Evolutionary conservation across 2,329 filamentous ascomycete genomes (phyloP).

Genomic region (Pseudocercospora musae): DNA sequence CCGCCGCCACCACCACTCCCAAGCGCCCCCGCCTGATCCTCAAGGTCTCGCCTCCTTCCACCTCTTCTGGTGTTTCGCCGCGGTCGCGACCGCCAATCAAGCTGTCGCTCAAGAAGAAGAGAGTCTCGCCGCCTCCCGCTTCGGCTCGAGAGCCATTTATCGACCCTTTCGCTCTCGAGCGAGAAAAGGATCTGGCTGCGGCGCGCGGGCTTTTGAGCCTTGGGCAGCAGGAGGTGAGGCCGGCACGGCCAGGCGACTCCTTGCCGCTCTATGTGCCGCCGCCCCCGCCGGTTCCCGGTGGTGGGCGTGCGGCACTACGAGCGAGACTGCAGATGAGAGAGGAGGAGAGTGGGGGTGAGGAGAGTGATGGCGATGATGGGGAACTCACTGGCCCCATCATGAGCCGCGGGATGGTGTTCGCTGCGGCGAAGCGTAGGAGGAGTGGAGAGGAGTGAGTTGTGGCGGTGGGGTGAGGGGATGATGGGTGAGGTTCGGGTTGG

Average conservation of each 20-base stretch:
- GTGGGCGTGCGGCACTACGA: background rate
- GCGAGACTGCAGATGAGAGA: background rate
- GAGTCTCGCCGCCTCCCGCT: background rate
- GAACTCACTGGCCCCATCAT: background rate
- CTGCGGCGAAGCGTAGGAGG: background rate
- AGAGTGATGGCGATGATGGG: background rate
- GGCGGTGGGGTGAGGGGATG: background rate
- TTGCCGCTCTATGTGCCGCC: background rate
- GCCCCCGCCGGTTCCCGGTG: background rate
- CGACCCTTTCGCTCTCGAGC: background rate
- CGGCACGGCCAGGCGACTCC: background rate
- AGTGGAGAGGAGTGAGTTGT: background rate
- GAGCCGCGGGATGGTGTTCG: background rate
- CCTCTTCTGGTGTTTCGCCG: background rate
- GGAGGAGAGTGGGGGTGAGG: background rate
- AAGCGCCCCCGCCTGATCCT: background rate
- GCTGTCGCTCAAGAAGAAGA: conserved; percentile 1
- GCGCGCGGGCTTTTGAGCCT: background rate
- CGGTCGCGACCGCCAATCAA: background rate
- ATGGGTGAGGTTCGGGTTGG: background rate
- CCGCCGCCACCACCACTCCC: background rate
- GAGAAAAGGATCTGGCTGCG: background rate
- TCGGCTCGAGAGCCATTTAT: background rate
- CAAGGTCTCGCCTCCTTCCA: background rate
- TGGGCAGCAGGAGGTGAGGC: background rate